Base-by-base conservation (phyloP, 2,329 filamentous ascomycete species). In the Monilinia vaccinii-corymbosi region DNA sequence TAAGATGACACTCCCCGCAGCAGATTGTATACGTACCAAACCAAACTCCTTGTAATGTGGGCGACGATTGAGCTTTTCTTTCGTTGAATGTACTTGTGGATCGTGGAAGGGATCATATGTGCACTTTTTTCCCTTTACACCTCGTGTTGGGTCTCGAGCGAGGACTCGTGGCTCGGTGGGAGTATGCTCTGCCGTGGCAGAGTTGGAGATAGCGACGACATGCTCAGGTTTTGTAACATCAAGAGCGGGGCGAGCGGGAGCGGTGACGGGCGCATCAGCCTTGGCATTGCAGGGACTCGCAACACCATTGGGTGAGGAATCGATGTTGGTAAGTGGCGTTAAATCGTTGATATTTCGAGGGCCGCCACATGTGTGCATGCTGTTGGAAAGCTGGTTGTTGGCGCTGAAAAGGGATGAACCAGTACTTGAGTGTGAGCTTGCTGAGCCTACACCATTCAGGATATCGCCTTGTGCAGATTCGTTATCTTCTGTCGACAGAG, bases 401-500 rank as follows among this genome's bases (percentile, higher is more conserved):
- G 67, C 66, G 74, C 84, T 89, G 75, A 89, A 88, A 65, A 87
- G 78, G 58, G 89, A 90, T 48, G 87, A 90, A 55, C 81, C 80
- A 58, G 85, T 83, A 75, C 86, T 91, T 60, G 81, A 79, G 70
- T 86, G 80, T 60, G 88, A 91, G 74, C 85, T 89, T 60, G 85
- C 82, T 55, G 88, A 91, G 69, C 83, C 86, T 67, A 86, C 80
- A 63, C 83, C 85, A 73, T 86, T 87, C 70, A 87, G 79, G 57
- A 86, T 80, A 69, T 91, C 87, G 73, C 83, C 83, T 67, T 81
- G 77, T 61, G 78, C 71, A 64, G 79, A 81, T 65, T 85, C 84
- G 75, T 75, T 78, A 69, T 83, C 83, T 74, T 86, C 83, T 61
- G 64, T 62, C 47, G 61, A 50, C 23, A 63, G 56, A 47, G 61